These are phyloP conservation scores for Stipa capillata DNA, from an alignment of 176 grass and related monocot species.

Conservation along the genomic window DNA sequence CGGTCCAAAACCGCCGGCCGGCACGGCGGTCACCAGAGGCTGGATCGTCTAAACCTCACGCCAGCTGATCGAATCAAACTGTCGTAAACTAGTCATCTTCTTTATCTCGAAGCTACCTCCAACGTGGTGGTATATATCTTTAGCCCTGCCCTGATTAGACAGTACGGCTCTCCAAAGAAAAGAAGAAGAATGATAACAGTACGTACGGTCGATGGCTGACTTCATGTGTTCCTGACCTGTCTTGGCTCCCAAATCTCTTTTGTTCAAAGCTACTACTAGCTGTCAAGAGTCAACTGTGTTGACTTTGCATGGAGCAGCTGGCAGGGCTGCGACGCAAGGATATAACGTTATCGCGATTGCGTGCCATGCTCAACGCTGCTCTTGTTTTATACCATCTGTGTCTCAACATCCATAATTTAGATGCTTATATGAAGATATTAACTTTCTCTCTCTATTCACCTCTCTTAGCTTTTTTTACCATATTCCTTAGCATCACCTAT, in stretches of 20 bases:
- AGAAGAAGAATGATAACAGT: background rate
- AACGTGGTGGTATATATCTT: background rate
- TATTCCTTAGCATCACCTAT: no score
- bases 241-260: slow-evolving; percentile 10
- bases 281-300: background rate
- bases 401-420: no score
- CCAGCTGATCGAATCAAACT: background rate
- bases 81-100: slow-evolving; percentile 20
- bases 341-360: background rate
- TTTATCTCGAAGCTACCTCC: slow-evolving; percentile 21
- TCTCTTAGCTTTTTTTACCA: no score
- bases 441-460: no score
- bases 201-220: slow-evolving; percentile 19
- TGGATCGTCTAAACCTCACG: background rate
- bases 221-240: slow-evolving; percentile 29
- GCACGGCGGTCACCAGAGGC: background rate
- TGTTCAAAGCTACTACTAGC: background rate
- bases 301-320: slow-evolving; percentile 11
- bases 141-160: background rate
- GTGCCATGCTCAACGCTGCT: slow-evolving; percentile 1
- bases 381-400: no score
- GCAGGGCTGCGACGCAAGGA: background rate
- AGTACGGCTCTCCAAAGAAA: background rate
- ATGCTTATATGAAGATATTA: no score
- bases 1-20: slow-evolving; percentile 7